Base-by-base conservation (phyloP, 768 basidiomycete species). In the Coprinopsis cinerea region DNA sequence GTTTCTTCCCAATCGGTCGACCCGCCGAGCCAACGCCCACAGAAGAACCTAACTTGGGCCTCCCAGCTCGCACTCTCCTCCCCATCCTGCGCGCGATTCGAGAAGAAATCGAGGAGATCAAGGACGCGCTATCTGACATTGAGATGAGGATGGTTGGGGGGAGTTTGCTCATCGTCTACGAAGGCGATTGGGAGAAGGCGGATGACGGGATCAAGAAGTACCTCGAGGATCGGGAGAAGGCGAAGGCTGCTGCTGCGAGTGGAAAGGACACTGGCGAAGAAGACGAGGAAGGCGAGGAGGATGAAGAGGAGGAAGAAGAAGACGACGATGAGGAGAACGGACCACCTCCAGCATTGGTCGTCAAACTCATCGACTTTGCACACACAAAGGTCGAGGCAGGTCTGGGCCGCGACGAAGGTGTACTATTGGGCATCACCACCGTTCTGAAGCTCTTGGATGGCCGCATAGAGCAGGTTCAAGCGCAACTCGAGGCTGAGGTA, bases 341-440 rank as follows among this genome's bases (percentile, higher is more conserved):
- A 41, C 66, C 57, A n/a, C 75, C 70, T 26, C 73, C 73, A 15
- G 76, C 80, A 26, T 85, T 77, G 54, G 70, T 74, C 13, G 73
- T 96, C 52, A 85, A 84, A 55, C 68, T 96, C 55, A 97, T 98
- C 56, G 95, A 99, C 69, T 97, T 99, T 63, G 94, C 93, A 5
- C 95, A 98, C 64, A 86, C 92, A 1, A 69, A 76, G 20, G 54
- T 87, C 11, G 73, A 66, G 5, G 77, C 81, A 0, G 90, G 86
- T 0, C 58, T 80, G 57, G 94, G 93, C 3, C 81, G 83, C 1
- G 94, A 97, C 62, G 65, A 76, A 32, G 87, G 95, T 0, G 81
- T 94, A 15, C 63, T 95, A 54, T 63, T 69, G 27, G 95, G 93
- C 2, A 55, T 97, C 51, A 69, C 81, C 45, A 92, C 84, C 0